phyloP scores from a whole-genome alignment of 768 basidiomycete genomes.

The Pisolithus marmoratus region DNA sequence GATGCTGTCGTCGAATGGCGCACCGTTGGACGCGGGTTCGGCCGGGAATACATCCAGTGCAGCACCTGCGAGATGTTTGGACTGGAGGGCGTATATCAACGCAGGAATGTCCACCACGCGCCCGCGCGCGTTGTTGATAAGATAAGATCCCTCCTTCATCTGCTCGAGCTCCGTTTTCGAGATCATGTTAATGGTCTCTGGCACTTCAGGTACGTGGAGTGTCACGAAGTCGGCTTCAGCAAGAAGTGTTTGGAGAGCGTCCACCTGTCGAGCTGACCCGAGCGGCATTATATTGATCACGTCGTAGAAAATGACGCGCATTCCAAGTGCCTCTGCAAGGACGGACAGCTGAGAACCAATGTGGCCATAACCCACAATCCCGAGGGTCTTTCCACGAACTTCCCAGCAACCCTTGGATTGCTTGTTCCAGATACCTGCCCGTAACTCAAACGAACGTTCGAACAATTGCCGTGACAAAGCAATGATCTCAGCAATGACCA shows the following conservation, averaged over 20 bases:
- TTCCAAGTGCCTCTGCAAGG: conserved; percentile 92
- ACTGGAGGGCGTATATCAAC: conserved; percentile 71
- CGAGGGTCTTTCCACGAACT: conserved; percentile 93
- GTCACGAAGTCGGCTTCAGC: conserved; percentile 86
- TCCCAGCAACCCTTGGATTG: conserved; percentile 99
- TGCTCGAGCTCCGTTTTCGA: conserved; percentile 63
- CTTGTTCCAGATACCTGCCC: conserved; percentile 94
- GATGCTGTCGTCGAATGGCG: conserved; percentile 82
- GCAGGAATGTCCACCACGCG: conserved; percentile 94
- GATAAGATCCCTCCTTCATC: conserved; percentile 94
- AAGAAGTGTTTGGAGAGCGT: conserved; percentile 70
- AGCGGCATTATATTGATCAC: conserved; percentile 97
- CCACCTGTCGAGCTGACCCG: conserved; percentile 88
- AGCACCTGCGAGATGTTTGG: conserved; percentile 81
- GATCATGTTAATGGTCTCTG: conserved; percentile 96
- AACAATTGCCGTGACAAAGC: conserved; percentile 91
- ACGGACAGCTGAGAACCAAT: conserved; percentile 97
- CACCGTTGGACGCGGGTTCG: conserved; percentile 90
- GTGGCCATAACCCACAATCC: conserved; percentile 97
- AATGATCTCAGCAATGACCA: conserved; percentile 92
- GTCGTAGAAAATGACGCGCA: conserved; percentile 94
- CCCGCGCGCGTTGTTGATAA: conserved; percentile 98
- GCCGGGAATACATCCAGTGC: conserved; percentile 93
- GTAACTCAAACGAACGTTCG: conserved; percentile 85
- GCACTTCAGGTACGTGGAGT: conserved; percentile 92